Percentiles rank a stretch among this genome's conserved stretches.
Conservation (phyloP, 2,329 filamentous ascomycete genomes). For the Verticillium albo-atrum region DNA sequence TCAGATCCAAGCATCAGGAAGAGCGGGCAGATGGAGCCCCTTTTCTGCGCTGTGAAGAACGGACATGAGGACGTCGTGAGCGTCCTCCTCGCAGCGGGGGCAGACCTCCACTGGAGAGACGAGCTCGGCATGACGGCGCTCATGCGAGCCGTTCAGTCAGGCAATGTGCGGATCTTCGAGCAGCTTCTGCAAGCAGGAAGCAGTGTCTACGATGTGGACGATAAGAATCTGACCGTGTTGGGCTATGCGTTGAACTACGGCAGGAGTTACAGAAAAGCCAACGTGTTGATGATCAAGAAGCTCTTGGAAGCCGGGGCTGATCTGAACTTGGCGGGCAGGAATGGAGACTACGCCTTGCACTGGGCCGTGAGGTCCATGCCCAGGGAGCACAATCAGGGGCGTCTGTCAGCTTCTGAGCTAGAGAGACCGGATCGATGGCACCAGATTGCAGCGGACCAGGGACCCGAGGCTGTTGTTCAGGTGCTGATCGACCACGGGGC, state of each 20-base stretch:
- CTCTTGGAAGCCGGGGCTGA: neutral
- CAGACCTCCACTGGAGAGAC: neutral
- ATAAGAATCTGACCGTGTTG: neutral
- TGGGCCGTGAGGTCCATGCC: neutral
- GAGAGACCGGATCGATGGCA: neutral
- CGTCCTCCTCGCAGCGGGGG: neutral
- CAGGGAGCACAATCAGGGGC: too few species aligned
- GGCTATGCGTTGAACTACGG: too few species aligned
- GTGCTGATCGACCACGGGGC: neutral
- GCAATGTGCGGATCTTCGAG: neutral
- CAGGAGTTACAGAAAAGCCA: too few species aligned
- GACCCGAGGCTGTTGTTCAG: neutral
- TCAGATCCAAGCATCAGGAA: neutral
- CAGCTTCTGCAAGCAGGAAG: neutral
- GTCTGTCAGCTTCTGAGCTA: too few species aligned
- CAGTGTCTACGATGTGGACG: neutral
- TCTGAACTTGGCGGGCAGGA: neutral
- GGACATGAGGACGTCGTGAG: neutral
- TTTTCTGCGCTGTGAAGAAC: neutral
- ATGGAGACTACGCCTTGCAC: neutral
- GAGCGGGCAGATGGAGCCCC: too few species aligned
- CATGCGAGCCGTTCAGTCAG: neutral
- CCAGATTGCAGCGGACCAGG: neutral
- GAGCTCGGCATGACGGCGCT: neutral
- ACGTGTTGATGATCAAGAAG: neutral